Percentiles rank a stretch among this genome's conserved stretches.
Conservation (phyloP, 2,329 filamentous ascomycete species). For the Stachybotrys chartarum region DNA sequence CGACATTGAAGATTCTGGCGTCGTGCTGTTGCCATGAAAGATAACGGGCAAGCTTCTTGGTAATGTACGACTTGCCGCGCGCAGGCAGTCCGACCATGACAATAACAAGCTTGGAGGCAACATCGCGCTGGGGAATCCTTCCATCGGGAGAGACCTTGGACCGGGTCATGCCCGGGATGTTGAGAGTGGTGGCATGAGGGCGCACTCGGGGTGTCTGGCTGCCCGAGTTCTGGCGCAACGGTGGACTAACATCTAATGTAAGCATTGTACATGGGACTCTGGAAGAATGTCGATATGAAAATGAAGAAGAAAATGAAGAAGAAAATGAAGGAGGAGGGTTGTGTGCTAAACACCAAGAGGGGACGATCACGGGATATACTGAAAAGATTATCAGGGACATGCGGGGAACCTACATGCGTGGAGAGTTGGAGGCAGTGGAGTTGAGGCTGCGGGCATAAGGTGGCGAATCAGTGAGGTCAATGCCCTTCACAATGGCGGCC, state of each 20-base stretch:
- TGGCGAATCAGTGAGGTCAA: slow-evolving; percentile 44
- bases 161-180: slow-evolving; percentile 92
- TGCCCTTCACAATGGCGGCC: slow-evolving; percentile 31
- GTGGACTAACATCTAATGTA: slow-evolving; percentile 43
- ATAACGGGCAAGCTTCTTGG: slow-evolving; percentile 94
- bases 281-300: background rate
- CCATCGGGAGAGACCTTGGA: slow-evolving; percentile 95
- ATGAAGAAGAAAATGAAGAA: slow-evolving; percentile 1
- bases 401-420: slow-evolving; percentile 43
- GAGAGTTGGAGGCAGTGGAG: slow-evolving; percentile 52
- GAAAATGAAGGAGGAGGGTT: slow-evolving; percentile 13
- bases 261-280: background rate
- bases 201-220: slow-evolving; percentile 70
- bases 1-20: slow-evolving; percentile 94
- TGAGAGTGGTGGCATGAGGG: slow-evolving; percentile 85
- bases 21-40: slow-evolving; percentile 97
- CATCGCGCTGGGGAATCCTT: slow-evolving; percentile 85
- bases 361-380: background rate
- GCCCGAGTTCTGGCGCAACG: slow-evolving; percentile 66
- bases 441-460: slow-evolving; percentile 49
- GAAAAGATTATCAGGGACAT: slow-evolving; percentile 6
- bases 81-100: slow-evolving; percentile 97
- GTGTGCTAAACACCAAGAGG: background rate
- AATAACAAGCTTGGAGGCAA: slow-evolving; percentile 93
- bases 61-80: slow-evolving; percentile 96